Evolutionary conservation across 2,329 filamentous ascomycete species (phyloP).

Genomic region (Emergomyces pasteurianus): DNA sequence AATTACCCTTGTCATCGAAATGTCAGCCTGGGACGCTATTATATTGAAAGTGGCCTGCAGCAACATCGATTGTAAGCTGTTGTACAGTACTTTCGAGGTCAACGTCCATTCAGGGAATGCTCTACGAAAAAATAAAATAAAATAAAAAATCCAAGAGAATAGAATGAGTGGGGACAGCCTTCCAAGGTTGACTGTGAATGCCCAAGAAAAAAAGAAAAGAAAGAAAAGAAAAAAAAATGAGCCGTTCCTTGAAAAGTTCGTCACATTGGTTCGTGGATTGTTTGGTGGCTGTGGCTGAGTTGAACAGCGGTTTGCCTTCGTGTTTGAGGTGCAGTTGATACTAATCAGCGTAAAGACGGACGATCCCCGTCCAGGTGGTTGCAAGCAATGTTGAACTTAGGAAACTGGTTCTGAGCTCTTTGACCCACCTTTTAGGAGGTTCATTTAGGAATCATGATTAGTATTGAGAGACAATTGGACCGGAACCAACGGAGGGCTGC

Average conservation of each 20-base stretch:
- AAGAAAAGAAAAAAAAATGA: not conserved
- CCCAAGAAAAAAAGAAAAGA: not conserved
- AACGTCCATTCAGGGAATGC: not conserved
- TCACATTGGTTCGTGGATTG: not conserved
- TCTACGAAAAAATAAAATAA: not conserved
- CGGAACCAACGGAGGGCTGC: no score
- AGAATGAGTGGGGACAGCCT: no score
- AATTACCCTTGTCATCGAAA: not conserved
- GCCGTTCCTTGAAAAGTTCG: not conserved
- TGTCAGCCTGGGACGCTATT: not conserved
- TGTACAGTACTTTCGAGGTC: not conserved
- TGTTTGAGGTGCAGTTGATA: not conserved
- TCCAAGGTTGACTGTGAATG: not conserved
- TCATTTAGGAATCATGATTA: no score
- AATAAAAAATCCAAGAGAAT: no score
- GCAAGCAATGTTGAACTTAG: no score
- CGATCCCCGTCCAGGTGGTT: no score
- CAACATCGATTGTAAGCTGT: not conserved
- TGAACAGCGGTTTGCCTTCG: not conserved
- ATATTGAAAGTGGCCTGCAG: not conserved
- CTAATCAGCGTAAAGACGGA: no score
- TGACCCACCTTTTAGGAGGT: no score
- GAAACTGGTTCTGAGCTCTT: no score
- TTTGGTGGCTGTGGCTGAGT: not conserved
- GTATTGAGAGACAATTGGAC: no score